These are phyloP conservation scores for Prunus campanulata DNA, from an alignment of 306 rosid species.

Conservation along the genomic window DNA sequence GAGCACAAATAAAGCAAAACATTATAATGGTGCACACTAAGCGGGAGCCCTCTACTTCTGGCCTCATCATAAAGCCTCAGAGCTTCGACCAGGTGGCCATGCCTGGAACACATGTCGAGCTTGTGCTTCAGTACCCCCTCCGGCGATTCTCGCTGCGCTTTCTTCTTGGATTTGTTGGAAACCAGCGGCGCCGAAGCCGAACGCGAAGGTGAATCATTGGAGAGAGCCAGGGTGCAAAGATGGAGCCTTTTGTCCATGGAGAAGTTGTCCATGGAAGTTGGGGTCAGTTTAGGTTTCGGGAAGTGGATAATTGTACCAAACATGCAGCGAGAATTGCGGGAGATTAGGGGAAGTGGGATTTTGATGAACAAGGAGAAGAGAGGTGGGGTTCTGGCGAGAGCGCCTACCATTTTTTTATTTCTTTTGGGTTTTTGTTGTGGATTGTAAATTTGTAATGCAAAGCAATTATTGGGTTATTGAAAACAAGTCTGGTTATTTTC, in stretches of 20 bases:
- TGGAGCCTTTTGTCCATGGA: constrained; percentile 13
- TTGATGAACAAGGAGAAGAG: constrained; percentile 42
- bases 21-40: constrained; percentile 56
- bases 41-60: constrained; percentile 31
- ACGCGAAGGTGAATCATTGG: constrained; percentile 21
- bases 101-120: constrained; percentile 54
- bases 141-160: constrained; percentile 49
- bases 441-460: background rate
- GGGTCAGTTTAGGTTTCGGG: constrained; percentile 8
- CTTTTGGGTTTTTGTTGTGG: background rate
- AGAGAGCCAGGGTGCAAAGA: constrained; percentile 29
- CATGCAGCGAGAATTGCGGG: constrained; percentile 15
- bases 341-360: constrained; percentile 31
- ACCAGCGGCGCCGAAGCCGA: background rate
- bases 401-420: constrained; percentile 12
- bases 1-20: constrained; percentile 66
- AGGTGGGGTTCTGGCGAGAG: constrained; percentile 37
- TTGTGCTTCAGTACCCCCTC: constrained; percentile 42
- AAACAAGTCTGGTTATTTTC: background rate
- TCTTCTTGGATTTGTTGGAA: constrained; percentile 40
- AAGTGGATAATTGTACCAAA: constrained; percentile 4
- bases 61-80: constrained; percentile 75
- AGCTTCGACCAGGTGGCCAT: constrained; percentile 55
- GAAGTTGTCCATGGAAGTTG: background rate
- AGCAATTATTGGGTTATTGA: background rate